Base-by-base conservation (phyloP, 345 rosid species). In the Physaria fendleri region DNA sequence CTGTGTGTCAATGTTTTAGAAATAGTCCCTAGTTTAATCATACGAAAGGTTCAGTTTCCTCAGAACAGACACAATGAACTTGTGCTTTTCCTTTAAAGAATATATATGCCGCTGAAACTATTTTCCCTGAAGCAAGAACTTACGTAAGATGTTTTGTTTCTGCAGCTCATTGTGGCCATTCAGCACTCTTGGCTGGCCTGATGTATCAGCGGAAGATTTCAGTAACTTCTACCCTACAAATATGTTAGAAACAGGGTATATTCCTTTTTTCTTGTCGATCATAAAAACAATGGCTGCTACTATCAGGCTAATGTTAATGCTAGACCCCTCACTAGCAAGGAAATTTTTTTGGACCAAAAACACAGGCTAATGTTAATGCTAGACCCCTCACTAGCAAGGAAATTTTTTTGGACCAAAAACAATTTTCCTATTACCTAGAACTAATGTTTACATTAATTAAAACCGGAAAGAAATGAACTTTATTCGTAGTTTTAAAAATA, bases 181-280 rank as follows among this genome's bases (percentile, higher is more conserved):
- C 75, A 92, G 95, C 74, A 92, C 96, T 49, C 96, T 88, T 67
- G 98, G 98, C 39, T 92, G 98, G 98, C 98, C 98, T 22, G 88
- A 88, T 64, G 75, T 65, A 27, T 80, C 85, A 11, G 58, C 85
- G 10, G 83, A 82, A 65, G 98, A 92, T 72, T 92, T 82, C 21
- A 80, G 69, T 51, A 81, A 49, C 66, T 92, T 84, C 67, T 92
- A 92, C 74, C 98, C 98, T 22, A 86, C 98, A 64, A 86, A 90
- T 61, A 73, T 88, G 82, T 83, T 92, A 52, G 98, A 92, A 83
- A 92, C 96, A 34, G 96, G 98, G 98, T 92, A 80, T 60, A 68
- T 59, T 66, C 10, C 52, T 46, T 45, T 47, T 37, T 37, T 15
- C 46, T 24, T 52, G 28, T 64, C 34, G 4, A 60, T 47, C 17